These are phyloP conservation scores for Aspergillus brasiliensis DNA, from an alignment of 2,329 filamentous ascomycete genomes.

Conservation along the genomic window DNA sequence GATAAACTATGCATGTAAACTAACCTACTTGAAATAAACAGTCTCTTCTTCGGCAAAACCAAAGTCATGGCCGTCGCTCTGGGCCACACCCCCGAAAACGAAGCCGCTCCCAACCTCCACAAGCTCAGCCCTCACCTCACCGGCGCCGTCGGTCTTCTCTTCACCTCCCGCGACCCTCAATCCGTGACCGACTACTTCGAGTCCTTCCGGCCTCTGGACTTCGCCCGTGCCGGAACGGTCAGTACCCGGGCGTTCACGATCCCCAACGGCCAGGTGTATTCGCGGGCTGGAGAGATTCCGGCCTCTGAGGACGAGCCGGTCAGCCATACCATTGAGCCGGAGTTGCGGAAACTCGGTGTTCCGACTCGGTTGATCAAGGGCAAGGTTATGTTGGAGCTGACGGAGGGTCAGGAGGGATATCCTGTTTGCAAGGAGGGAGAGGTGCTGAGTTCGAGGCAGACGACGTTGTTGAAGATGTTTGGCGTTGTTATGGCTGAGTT, in stretches of 20 bases:
- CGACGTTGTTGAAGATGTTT: constrained; percentile 90
- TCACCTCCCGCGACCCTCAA: constrained; percentile 74
- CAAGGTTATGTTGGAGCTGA: constrained; percentile 72
- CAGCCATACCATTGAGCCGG: constrained; percentile 86
- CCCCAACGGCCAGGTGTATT: constrained; percentile 79
- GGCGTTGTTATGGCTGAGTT: constrained; percentile 90
- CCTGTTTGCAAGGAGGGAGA: constrained; percentile 83
- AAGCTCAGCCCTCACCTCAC: constrained; percentile 68
- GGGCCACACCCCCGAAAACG: constrained; percentile 74
- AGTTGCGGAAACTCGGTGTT: constrained; percentile 83
- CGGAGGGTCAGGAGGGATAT: constrained; percentile 57
- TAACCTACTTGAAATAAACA: constrained; percentile 38
- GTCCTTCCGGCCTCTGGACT: constrained; percentile 75
- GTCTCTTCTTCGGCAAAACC: constrained; percentile 98
- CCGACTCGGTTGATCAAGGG: constrained; percentile 88
- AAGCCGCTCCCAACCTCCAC: constrained; percentile 77
- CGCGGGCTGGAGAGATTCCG: constrained; percentile 74
- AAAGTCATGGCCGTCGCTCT: constrained; percentile 98
- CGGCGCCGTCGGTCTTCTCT: constrained; percentile 86
- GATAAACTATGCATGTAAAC: constrained; percentile 8
- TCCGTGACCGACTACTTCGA: constrained; percentile 73
- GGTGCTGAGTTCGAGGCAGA: constrained; percentile 85
- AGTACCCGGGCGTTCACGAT: constrained; percentile 77
- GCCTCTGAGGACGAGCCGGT: constrained; percentile 81
- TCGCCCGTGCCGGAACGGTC: constrained; percentile 79